A percentile compares a stretch with the other conserved stretches of the same genome.
Evolutionary conservation across 2,329 filamentous ascomycete species (phyloP).

Genomic region (Penicillium polonicum): DNA sequence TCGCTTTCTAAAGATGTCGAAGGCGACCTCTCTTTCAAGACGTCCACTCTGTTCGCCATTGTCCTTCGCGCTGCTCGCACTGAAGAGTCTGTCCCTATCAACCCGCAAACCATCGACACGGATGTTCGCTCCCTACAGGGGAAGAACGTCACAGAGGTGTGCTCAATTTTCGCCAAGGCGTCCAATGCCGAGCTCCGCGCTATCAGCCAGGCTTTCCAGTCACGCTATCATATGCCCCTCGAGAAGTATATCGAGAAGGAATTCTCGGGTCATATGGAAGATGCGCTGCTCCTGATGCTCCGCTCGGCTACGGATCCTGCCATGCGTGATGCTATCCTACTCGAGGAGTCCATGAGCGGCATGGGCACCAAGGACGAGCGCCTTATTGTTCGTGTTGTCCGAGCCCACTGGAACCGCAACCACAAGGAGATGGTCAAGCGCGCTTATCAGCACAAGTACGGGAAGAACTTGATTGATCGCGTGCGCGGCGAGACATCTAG

Average conservation of each 20-base stretch:
- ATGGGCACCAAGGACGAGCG: conserved; percentile 81
- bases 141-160: conserved; percentile 56
- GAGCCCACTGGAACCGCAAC: conserved; percentile 77
- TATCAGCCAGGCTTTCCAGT: conserved; percentile 71
- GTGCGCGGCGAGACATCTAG: conserved; percentile 83
- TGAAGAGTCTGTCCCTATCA: conserved; percentile 74
- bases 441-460: conserved; percentile 72
- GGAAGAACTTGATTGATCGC: conserved; percentile 63
- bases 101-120: conserved; percentile 69
- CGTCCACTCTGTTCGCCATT: conserved; percentile 79
- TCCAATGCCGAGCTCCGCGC: conserved; percentile 83
- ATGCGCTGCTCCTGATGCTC: conserved; percentile 78
- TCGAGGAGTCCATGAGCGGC: conserved; percentile 88
- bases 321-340: conserved; percentile 73
- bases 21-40: conserved; percentile 80
- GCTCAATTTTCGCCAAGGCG: conserved; percentile 70
- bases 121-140: conserved; percentile 76
- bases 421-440: conserved; percentile 74
- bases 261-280: conserved; percentile 90
- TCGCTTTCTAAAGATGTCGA: conserved; percentile 71
- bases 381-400: conserved; percentile 73
- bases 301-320: conserved; percentile 74
- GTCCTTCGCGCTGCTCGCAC: conserved; percentile 71
- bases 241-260: conserved; percentile 74
- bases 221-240: conserved; percentile 68